Percentiles rank a stretch among this genome's conserved stretches.
phyloP scores from a whole-genome alignment of 805 yeast species.

The Cyberlindnera subsufficiens region DNA sequence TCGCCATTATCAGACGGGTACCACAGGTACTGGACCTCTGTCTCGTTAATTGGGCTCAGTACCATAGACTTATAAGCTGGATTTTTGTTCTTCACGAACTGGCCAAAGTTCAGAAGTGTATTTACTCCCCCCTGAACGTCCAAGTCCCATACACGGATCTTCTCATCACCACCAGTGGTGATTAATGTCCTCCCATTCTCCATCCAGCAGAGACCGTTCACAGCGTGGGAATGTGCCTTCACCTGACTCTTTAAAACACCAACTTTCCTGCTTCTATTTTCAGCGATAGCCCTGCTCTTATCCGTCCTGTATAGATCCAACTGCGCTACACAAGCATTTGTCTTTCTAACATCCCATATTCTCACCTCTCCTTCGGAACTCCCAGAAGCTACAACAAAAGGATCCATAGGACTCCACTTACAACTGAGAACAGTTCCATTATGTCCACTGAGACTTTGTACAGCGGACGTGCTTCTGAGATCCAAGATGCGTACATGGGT shows the following conservation, averaged over 20 bases:
- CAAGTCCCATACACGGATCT: conserved; percentile 74
- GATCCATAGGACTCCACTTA: conserved; percentile 68
- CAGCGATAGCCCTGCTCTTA: conserved; percentile 14
- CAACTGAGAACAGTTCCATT: conserved; percentile 51
- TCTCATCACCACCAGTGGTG: conserved; percentile 77
- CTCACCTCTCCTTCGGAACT: conserved; percentile 76
- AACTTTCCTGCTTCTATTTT: conserved; percentile 17
- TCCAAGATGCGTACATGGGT: conserved; percentile 67
- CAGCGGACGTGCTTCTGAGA: conserved; percentile 62
- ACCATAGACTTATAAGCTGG: conserved; percentile 20
- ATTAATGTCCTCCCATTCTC: conserved; percentile 56
- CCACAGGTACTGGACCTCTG: conserved; percentile 51
- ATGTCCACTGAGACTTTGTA: conserved; percentile 61
- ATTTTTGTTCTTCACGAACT: conserved; percentile 61
- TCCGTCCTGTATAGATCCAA: conserved; percentile 52
- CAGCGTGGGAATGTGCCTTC: conserved; percentile 72
- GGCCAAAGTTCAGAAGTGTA: conserved; percentile 70
- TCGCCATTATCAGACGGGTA: conserved; percentile 78
- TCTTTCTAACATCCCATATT: conserved; percentile 80
- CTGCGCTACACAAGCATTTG: conserved; percentile 55
- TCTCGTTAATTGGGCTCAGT: conserved; percentile 39
- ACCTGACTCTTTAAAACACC: conserved; percentile 16
- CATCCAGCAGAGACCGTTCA: conserved; percentile 77
- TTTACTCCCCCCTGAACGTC: conserved; percentile 45
- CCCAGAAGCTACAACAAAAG: conserved; percentile 67